Evolutionary conservation across 2,329 filamentous ascomycete species (phyloP).

Genomic region (Scytalidium lignicola): DNA sequence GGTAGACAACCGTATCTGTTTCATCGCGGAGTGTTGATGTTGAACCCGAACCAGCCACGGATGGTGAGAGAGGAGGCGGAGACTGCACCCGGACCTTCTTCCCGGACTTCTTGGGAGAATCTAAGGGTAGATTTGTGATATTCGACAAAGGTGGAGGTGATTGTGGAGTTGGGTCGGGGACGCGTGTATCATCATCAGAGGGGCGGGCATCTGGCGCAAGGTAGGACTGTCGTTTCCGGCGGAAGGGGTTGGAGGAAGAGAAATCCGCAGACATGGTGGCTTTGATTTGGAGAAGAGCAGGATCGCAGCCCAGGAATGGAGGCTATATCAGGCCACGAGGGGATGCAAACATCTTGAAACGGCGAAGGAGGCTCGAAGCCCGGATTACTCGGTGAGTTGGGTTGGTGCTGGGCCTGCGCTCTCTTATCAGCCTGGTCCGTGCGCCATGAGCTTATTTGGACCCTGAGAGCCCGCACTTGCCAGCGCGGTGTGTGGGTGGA

Average conservation of each 20-base stretch:
- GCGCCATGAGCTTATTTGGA: conserved; percentile 9
- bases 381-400: conserved; percentile 11
- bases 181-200: conserved; percentile 4
- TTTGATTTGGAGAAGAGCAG: conserved; percentile 5
- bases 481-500: not conserved
- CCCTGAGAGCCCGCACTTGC: conserved; percentile 1
- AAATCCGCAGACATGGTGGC: conserved; percentile 22
- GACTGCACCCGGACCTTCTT: conserved; percentile 66
- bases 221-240: conserved; percentile 19
- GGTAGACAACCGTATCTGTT: conserved; percentile 13
- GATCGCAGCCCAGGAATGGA: conserved; percentile 15
- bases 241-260: conserved; percentile 29
- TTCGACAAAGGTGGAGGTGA: conserved; percentile 12
- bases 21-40: conserved; percentile 27
- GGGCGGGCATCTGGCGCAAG: not conserved
- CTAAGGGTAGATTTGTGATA: conserved; percentile 11
- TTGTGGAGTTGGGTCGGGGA: conserved; percentile 4
- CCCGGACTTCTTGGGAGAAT: conserved; percentile 41
- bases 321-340: conserved; percentile 26
- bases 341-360: not conserved
- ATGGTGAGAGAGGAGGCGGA: conserved; percentile 48
- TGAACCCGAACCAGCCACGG: conserved; percentile 46
- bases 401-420: conserved; percentile 3
- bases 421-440: conserved; percentile 10
- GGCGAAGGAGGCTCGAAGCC: not conserved